A percentile compares a stretch with the other conserved stretches of the same genome.
phyloP scores from a whole-genome alignment of 2,329 filamentous ascomycete species.

The Clonostachys rosea region DNA sequence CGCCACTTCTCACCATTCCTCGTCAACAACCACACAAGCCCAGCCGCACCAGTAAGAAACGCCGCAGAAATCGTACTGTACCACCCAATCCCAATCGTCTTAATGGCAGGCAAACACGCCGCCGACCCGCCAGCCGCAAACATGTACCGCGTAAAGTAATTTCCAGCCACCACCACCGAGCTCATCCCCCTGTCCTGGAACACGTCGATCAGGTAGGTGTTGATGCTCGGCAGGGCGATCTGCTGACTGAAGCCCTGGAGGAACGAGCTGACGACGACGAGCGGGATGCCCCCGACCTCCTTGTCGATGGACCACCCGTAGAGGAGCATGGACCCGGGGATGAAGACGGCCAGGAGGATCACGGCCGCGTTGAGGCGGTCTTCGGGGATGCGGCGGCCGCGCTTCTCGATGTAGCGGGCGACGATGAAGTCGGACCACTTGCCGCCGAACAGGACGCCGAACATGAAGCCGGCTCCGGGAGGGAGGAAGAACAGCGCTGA shows the following conservation, averaged over 20 bases:
- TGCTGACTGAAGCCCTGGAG: constrained; percentile 65
- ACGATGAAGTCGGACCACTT: constrained; percentile 62
- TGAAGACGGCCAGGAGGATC: constrained; percentile 43
- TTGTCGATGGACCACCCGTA: constrained; percentile 44
- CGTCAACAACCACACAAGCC: constrained; percentile 7
- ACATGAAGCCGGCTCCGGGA: constrained; percentile 61
- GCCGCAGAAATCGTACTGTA: constrained; percentile 52
- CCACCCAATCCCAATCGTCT: constrained; percentile 71
- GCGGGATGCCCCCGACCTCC: constrained; percentile 36
- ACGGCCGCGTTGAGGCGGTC: constrained; percentile 58
- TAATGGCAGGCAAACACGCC: constrained; percentile 63
- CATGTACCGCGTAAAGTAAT: constrained; percentile 69
- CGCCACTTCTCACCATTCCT: constrained; percentile 10
- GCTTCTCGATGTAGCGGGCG: constrained; percentile 35
- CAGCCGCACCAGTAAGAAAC: constrained; percentile 8
- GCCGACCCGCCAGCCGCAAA: constrained; percentile 67
- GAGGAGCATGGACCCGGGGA: constrained; percentile 56
- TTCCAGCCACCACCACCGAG: constrained; percentile 68
- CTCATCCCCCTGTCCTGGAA: constrained; percentile 51
- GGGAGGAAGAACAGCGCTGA: constrained; percentile 68
- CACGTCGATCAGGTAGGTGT: constrained; percentile 72
- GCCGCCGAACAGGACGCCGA: constrained; percentile 63
- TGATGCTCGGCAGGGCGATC: constrained; percentile 66
- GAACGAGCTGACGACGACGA: constrained; percentile 67
- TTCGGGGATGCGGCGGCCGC: constrained; percentile 55